Evolutionary conservation across 805 yeast genomes (phyloP).

Genomic region (Suhomyces kilbournensis): DNA sequence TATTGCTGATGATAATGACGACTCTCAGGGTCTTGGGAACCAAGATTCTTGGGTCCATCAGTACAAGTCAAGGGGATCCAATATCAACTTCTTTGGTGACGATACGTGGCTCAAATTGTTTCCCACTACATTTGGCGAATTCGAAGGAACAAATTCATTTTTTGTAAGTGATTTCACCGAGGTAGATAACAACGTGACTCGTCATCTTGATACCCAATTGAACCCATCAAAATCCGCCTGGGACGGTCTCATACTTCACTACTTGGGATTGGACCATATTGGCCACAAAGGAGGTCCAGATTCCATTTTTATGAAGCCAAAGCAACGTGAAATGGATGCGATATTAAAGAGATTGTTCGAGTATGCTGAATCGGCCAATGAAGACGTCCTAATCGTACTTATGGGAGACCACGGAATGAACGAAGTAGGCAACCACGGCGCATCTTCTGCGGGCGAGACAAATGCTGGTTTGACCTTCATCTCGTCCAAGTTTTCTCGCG

Average conservation of each 20-base stretch:
- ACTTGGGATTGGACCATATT: slow-evolving; percentile 92
- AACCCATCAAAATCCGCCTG: slow-evolving; percentile 39
- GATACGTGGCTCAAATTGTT: slow-evolving; percentile 96
- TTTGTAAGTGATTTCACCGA: slow-evolving; percentile 93
- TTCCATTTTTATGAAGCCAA: slow-evolving; percentile 74
- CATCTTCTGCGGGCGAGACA: slow-evolving; percentile 89
- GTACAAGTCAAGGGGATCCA: slow-evolving; percentile 29
- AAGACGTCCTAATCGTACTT: slow-evolving; percentile 63
- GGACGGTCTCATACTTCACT: slow-evolving; percentile 88
- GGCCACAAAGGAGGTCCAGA: slow-evolving; percentile 96
- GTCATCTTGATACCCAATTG: slow-evolving; percentile 71
- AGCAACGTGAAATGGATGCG: slow-evolving; percentile 83
- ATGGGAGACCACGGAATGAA: slow-evolving; percentile 98
- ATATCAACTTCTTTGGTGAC: slow-evolving; percentile 87
- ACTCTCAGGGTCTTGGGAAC: slow-evolving; percentile 60
- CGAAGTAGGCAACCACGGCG: slow-evolving; percentile 95
- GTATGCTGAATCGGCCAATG: slow-evolving; percentile 16
- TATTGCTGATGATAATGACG: slow-evolving; percentile 84
- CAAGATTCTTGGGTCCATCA: slow-evolving; percentile 91
- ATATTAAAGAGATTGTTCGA: slow-evolving; percentile 54
- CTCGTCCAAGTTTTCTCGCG: slow-evolving; percentile 51
- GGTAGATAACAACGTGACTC: slow-evolving; percentile 89
- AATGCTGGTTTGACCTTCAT: slow-evolving; percentile 75
- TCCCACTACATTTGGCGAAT: slow-evolving; percentile 60
- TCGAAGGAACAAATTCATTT: slow-evolving; percentile 90